Evolutionary conservation across 768 basidiomycete genomes (phyloP), one percentile per base, ranked within the genome.

Genomic region (Termitomyces sp.): DNA sequence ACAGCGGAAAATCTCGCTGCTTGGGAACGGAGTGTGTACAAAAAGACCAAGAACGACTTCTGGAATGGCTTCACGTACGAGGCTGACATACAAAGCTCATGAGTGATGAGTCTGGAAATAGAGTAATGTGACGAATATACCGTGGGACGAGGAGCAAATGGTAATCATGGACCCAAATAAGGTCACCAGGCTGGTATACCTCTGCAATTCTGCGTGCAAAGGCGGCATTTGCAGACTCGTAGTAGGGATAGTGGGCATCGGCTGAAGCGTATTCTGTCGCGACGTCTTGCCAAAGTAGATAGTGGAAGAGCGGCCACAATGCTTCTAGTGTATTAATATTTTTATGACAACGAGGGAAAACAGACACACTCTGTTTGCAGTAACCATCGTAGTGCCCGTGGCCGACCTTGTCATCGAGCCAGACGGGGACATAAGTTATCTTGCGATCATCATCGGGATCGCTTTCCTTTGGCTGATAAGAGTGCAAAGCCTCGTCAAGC

Each of bases 221-320:
- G 5, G 85, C 86, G 42, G 84, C 80, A 71, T 98, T 98, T 54
- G 91, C 92, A 50, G 84, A 78, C 62, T 83, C 80, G 73, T 94
- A 95, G 44, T 84, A 81, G 35, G 85, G 79, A 77, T 94, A 99
- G 65, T 91, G 78, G 2, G 82, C 77, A 67, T 94, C 92, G 30
- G 92, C 93, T 3, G 89, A 89, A 1, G 89, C 85, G 63, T 91
- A 89, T 64, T 94, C 91, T 28, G 87, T 87, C 9, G 90, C 89
- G 57, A 94, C 92, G 68, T 98, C 97, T 70, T 96, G 94, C 90
- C 95, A 97, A 54, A 98, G 86, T 55, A 98, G 84, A 69, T 98
- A 98, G 74, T 98, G 97, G 82, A 98, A 97, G 42, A 98, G 75
- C 1, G 96, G 96, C 95, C 96, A 99, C 44, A 99, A 84, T 40